Evolutionary conservation across 495 filamentous ascomycete genomes (phyloP), one percentile per base, ranked within the genome.

Genomic region (Parathielavia appendiculata): DNA sequence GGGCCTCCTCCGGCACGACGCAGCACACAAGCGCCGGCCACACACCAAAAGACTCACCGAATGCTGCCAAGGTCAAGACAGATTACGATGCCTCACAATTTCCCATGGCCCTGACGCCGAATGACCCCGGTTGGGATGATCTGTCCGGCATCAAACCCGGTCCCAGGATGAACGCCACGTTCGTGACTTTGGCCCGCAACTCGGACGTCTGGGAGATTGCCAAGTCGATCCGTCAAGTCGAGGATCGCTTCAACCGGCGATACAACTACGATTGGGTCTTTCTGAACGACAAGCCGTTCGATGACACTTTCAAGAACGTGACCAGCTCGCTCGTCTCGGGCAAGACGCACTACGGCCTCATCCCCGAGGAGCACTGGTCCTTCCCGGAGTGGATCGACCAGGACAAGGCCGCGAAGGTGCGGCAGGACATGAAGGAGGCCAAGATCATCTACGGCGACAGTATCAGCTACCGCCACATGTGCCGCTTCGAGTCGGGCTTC

Each of bases 211-310:
- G 95, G 95, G 93, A 97, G 34, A 96, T 98, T 64, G 87, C 91
- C 23, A 85, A 88, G 65, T 95, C 90, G 9, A 98, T 98, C 67
- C 90, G 93, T 22, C 86, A 92, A 62, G 84, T 98, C 36, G 93
- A 98, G 74, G 93, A 98, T 69, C 87, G 93, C 62, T 97, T 98
- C 84, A 98, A 98, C 74, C 82, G 84, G 63, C 86, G 91, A 51
- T 97, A 87, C 73, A 86, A 97, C 76, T 98, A 98, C 72, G 93
- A 97, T 68, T 98, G 93, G 93, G 95, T 98, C 30, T 98, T 98
- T 77, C 73, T 98, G 61, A 98, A 98, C 71, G 93, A 98, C 69
- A 82, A 90, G 68, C 87, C 90, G 1, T 98, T 98, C 65, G 88
- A 96, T 64, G 86, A 89, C 1, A 82, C 83, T 12, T 98, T 98